Evolutionary conservation across 352 stramenopile species (phyloP).

Genomic region (Pythium sp.): DNA sequence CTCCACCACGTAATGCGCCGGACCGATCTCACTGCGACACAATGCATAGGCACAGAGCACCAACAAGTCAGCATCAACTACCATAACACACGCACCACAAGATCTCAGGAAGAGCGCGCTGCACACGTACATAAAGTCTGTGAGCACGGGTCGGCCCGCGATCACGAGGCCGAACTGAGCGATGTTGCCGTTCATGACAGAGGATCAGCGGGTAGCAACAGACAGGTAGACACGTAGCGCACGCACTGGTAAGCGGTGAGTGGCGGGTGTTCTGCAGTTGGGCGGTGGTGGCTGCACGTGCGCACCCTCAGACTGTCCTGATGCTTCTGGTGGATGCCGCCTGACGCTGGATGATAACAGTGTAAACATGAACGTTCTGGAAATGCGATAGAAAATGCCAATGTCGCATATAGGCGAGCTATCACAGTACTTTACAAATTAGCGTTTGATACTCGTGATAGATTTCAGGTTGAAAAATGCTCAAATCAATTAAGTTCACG

Average conservation of each 20-base stretch:
- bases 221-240: neutral
- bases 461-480: too few species aligned
- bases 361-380: neutral
- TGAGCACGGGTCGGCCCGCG: neutral
- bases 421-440: neutral
- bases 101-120: neutral
- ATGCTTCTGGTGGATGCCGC: neutral
- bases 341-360: neutral
- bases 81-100: neutral
- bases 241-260: neutral
- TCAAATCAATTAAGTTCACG: too few species aligned
- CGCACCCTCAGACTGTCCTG: neutral
- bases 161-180: neutral
- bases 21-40: slow-evolving; percentile 44
- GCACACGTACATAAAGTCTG: neutral
- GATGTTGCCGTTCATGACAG: neutral
- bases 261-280: neutral
- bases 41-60: neutral
- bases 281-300: too few species aligned
- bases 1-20: slow-evolving; percentile 60
- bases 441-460: too few species aligned
- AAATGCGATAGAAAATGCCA: neutral
- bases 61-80: neutral
- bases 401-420: neutral
- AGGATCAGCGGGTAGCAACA: neutral